Conservation (phyloP, 2,329 filamentous ascomycete species). For the Colletotrichum abscissum region DNA sequence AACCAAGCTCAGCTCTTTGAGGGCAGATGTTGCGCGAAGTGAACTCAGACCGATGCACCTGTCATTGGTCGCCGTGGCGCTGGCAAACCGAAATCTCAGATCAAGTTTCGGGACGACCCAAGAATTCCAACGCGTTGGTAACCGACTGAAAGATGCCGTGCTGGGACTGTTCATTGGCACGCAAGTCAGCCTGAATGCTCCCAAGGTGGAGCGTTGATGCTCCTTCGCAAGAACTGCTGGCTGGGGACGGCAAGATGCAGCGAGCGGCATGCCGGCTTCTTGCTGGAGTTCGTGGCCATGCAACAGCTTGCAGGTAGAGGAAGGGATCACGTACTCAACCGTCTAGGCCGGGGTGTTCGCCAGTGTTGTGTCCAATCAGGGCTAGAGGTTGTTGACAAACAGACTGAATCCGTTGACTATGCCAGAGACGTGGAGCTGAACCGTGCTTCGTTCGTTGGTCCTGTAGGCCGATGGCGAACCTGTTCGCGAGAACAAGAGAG, state of each 20-base stretch:
- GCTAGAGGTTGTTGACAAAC: slow-evolving; percentile 29
- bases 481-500: slow-evolving; percentile 33
- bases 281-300: slow-evolving; percentile 33
- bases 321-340: slow-evolving; percentile 37
- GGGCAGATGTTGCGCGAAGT: neutral
- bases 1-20: slow-evolving; percentile 33
- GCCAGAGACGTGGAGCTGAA: slow-evolving; percentile 24
- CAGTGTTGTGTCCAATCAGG: slow-evolving; percentile 28
- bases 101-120: slow-evolving; percentile 33
- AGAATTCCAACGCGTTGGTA: slow-evolving; percentile 32
- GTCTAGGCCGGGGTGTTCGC: slow-evolving; percentile 23
- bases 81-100: slow-evolving; percentile 37
- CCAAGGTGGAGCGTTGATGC: neutral
- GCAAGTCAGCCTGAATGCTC: slow-evolving; percentile 25
- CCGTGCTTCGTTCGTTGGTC: slow-evolving; percentile 32
- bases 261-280: slow-evolving; percentile 27
- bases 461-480: slow-evolving; percentile 28
- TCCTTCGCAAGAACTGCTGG: slow-evolving; percentile 29
- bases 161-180: slow-evolving; percentile 28
- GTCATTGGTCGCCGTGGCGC: slow-evolving; percentile 28
- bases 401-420: slow-evolving; percentile 27
- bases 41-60: slow-evolving; percentile 26
- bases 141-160: slow-evolving; percentile 28
- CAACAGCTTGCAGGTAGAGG: slow-evolving; percentile 10
- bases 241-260: slow-evolving; percentile 24